A percentile compares a stretch with the other conserved stretches of the same genome.
These are phyloP conservation scores for Pecoramyces ruminantium DNA, from an alignment of 192 early-diverging fungal species.

Conservation along the genomic window DNA sequence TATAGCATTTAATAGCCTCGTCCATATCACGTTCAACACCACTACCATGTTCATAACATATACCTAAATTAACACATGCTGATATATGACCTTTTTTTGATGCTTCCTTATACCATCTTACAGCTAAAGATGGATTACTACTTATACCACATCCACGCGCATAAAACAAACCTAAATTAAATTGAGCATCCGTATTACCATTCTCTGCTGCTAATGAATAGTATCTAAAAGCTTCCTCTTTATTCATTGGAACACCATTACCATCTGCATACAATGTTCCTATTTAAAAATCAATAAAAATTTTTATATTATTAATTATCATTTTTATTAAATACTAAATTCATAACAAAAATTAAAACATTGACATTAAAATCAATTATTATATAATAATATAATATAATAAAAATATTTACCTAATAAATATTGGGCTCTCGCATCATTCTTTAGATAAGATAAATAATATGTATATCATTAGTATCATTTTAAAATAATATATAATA, in stretches of 20 bases:
- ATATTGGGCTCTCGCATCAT: background rate
- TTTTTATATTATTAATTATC: too few relatives aligned
- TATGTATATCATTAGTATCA: too few relatives aligned
- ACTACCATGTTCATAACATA: conserved; percentile 11
- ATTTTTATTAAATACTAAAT: too few relatives aligned
- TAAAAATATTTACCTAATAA: background rate
- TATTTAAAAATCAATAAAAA: too few relatives aligned
- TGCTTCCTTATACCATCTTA: conserved; percentile 7
- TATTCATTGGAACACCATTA: background rate
- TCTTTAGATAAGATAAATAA: too few relatives aligned
- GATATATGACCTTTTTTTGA: conserved; percentile 3
- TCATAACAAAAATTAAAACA: too few relatives aligned
- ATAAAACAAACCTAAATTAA: conserved; percentile 8
- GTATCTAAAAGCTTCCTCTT: background rate
- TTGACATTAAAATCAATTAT: too few relatives aligned
- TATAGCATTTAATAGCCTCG: conserved; percentile 5
- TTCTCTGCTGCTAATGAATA: background rate
- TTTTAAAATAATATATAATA: too few relatives aligned
- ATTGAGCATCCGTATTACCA: conserved; percentile 12
- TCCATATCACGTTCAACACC: conserved; percentile 2
- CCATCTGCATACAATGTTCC: background rate
- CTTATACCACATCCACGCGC: conserved; percentile 5
- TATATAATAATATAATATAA: too few relatives aligned
- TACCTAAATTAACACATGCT: conserved; percentile 12
- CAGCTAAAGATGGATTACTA: conserved; percentile 3